Percentiles rank a stretch among this genome's conserved stretches.
phyloP scores from a whole-genome alignment of 768 basidiomycete species.

The Lentinula raphanica region DNA sequence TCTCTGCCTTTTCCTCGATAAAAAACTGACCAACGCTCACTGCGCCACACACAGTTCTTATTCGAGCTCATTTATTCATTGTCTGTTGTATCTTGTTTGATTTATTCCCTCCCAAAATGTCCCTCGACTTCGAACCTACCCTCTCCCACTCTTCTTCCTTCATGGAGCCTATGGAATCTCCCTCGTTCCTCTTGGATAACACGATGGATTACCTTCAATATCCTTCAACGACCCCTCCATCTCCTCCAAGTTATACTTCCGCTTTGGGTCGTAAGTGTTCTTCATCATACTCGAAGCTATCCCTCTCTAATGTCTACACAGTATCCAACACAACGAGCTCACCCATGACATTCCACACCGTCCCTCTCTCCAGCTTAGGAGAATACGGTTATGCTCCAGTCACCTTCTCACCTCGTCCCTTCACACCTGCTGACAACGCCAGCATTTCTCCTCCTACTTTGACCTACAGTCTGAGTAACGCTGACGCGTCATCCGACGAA shows the following conservation, averaged over 20 bases:
- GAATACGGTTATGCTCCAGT: conserved; percentile 44
- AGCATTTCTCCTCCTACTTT: conserved; percentile 70
- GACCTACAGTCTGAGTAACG: conserved; percentile 59
- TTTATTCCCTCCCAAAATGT: conserved; percentile 25
- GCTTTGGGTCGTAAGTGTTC: conserved; percentile 56
- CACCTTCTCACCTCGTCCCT: conserved; percentile 41
- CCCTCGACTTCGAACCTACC: conserved; percentile 41
- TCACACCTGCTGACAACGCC: conserved; percentile 56
- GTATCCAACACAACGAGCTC: conserved; percentile 43
- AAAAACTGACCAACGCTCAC: conserved; percentile 13
- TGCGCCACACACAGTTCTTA: conserved; percentile 16
- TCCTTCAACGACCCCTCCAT: conserved; percentile 45
- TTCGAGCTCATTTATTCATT: conserved; percentile 21
- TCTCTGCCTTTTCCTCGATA: no score
- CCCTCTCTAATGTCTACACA: conserved; percentile 43
- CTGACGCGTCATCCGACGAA: conserved; percentile 72
- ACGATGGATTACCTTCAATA: conserved; percentile 65
- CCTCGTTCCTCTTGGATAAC: conserved; percentile 43
- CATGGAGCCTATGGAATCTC: conserved; percentile 40
- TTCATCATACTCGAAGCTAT: conserved; percentile 9
- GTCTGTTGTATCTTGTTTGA: conserved; percentile 27
- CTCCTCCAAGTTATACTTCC: conserved; percentile 44
- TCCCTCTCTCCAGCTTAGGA: conserved; percentile 48
- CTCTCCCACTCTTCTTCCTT: conserved; percentile 43
- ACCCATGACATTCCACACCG: conserved; percentile 56